Evolutionary conservation across 2,329 filamentous ascomycete genomes (phyloP).

Genomic region (Fusarium devonianum): DNA sequence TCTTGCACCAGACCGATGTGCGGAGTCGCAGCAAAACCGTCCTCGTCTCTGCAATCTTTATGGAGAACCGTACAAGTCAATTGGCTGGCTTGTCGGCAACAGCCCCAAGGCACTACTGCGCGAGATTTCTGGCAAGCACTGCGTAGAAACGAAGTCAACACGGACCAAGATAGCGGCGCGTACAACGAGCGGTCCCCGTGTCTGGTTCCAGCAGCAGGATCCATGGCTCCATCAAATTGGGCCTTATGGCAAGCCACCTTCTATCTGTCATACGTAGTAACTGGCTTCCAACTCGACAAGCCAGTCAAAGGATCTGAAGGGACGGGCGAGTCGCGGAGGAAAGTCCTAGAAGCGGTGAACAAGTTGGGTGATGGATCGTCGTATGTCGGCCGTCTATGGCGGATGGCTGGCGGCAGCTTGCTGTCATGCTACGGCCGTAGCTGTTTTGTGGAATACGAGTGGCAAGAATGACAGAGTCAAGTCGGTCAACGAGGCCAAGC

Average conservation of each 20-base stretch:
- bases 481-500: no score
- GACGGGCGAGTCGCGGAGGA: constrained; percentile 18
- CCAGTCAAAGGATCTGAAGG: constrained; percentile 8
- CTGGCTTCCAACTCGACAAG: constrained; percentile 18
- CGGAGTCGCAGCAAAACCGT: constrained; percentile 3
- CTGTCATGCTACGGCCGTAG: constrained; percentile 3
- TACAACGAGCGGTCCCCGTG: constrained; percentile 21
- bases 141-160: constrained; percentile 22
- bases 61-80: constrained; percentile 9
- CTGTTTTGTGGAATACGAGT: constrained; percentile 10
- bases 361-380: constrained; percentile 29
- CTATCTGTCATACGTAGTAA: constrained; percentile 16
- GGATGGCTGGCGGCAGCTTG: constrained; percentile 9
- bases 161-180: constrained; percentile 15
- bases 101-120: constrained; percentile 17
- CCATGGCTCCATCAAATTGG: constrained; percentile 19
- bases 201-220: constrained; percentile 12
- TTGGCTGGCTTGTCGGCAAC: constrained; percentile 13
- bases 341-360: constrained; percentile 34
- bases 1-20: not conserved
- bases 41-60: constrained; percentile 1
- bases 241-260: constrained; percentile 16
- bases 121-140: constrained; percentile 23
- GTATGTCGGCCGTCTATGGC: constrained; percentile 29
- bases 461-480: constrained; percentile 8